These are phyloP conservation scores for Ophiostoma sp. DNA, from an alignment of 2,329 filamentous ascomycete genomes.

Conservation along the genomic window DNA sequence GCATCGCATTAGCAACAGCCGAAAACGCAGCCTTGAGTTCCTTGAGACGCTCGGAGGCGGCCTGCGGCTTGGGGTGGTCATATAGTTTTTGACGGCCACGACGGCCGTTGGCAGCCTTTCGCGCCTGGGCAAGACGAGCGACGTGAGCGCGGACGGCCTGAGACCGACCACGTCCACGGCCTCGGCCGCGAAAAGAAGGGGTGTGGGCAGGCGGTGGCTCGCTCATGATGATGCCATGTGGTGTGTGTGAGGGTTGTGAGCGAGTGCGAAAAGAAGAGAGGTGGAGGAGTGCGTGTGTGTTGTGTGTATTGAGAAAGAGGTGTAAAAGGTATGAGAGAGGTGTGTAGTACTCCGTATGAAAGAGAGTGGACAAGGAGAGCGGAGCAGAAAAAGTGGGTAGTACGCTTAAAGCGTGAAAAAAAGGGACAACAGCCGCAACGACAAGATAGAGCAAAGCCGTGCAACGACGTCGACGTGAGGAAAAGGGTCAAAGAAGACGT, in stretches of 20 bases:
- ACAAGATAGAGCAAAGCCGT: neutral
- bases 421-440: conserved; percentile 12
- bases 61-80: conserved; percentile 55
- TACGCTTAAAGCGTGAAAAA: conserved; percentile 3
- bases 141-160: conserved; percentile 33
- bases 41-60: conserved; percentile 63
- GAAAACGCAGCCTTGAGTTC: conserved; percentile 66
- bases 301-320: neutral
- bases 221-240: conserved; percentile 34
- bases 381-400: conserved; percentile 11
- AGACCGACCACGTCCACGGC: conserved; percentile 41
- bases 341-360: neutral
- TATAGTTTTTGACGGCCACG: conserved; percentile 59
- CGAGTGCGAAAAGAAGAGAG: neutral
- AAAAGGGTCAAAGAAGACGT: neutral
- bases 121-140: conserved; percentile 35
- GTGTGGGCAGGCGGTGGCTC: conserved; percentile 26
- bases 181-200: conserved; percentile 30
- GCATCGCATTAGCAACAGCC: conserved; percentile 62
- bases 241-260: neutral
- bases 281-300: neutral
- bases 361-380: conserved; percentile 8
- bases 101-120: conserved; percentile 42
- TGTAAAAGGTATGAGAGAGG: neutral
- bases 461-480: neutral